Evolutionary conservation across 805 yeast species (phyloP), one percentile per base, ranked within the genome.

Genomic region (Pichia kluyveri): DNA sequence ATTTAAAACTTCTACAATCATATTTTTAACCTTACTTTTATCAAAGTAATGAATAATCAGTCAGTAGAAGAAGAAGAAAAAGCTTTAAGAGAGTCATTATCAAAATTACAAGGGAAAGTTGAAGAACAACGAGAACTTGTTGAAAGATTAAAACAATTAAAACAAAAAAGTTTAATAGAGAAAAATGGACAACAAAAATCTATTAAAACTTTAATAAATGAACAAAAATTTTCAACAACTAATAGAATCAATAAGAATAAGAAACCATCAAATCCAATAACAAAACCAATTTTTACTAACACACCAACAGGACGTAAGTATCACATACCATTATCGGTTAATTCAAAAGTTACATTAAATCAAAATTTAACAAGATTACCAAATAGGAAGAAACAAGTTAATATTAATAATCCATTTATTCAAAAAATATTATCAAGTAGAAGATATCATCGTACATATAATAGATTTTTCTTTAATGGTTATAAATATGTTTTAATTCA

Each of bases 401-500:
- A 34, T 11, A 26, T n/a, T 2, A 15, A 28, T 18, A 45, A 19
- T 26, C 17, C 47, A 15, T 19, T 40, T 19, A 31, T 19, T 17
- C n/a, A 34, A 15, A 34, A 34, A 34, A 34, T 34, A 14, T 15
- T 34, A 15, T 34, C n/a, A 9, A 34, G 17, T 15, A 34, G 37
- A 15, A 34, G 37, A 34, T 15, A 34, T 15, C 17, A 34, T 34
- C 37, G 37, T 34, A 14, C 37, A 34, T 34, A 72, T 46, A 83
- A 80, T 54, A 64, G 81, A 38, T 54, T 71, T 10, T 44, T 55
- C 14, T 63, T 78, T 11, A 67, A 69, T 32, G 72, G 71, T 5
- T 65, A 65, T n/a, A 59, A 61, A 32, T 79, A 68, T 59, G 77
- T 79, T 0, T 65, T 72, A 4, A 56, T 69, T 1, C 57, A 63